Percentiles rank a stretch among this genome's conserved stretches.
phyloP scores from a whole-genome alignment of 75 land plant species.

The Cunninghamia lanceolata region DNA sequence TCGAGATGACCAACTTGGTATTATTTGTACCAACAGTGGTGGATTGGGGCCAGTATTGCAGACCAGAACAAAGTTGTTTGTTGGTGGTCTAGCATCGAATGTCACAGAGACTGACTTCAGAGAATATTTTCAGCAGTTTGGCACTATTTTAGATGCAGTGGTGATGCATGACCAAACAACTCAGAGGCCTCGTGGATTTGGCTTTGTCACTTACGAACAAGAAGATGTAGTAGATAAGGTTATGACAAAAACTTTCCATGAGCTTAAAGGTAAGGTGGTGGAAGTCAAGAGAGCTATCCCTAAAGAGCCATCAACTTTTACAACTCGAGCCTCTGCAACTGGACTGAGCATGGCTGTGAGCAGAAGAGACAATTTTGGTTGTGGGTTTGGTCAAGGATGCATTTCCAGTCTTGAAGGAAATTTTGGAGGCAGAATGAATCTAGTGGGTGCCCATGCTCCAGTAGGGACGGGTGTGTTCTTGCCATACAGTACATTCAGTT shows the following conservation, averaged over 20 bases:
- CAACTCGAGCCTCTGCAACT: conserved; percentile 28
- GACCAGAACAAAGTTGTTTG: conserved; percentile 48
- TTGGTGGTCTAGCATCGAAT: conserved; percentile 52
- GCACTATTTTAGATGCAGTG: conserved; percentile 51
- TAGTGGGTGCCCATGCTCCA: conserved; percentile 49
- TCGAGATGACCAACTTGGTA: conserved; percentile 51
- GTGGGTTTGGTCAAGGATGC: conserved; percentile 46
- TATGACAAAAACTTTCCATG: conserved; percentile 80
- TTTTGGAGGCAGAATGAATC: conserved; percentile 50
- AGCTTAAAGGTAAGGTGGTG: conserved; percentile 95
- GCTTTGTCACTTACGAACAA: conserved; percentile 85
- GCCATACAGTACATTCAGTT: conserved; percentile 33
- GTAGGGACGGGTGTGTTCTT: conserved; percentile 43
- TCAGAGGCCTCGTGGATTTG: conserved; percentile 61
- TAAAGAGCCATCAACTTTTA: conserved; percentile 68
- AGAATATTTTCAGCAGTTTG: conserved; percentile 64
- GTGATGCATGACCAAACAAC: conserved; percentile 65
- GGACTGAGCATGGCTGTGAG: conserved; percentile 29
- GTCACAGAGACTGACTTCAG: conserved; percentile 57
- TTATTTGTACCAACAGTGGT: conserved; percentile 25
- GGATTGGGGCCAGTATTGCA: conserved; percentile 23
- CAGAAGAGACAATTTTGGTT: conserved; percentile 38
- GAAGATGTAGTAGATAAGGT: conserved; percentile 94
- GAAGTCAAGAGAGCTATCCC: conserved; percentile 97
- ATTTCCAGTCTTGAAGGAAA: conserved; percentile 32